Evolutionary conservation across 805 yeast species (phyloP), one percentile per base, ranked within the genome.

Genomic region (Yueomyces sp.): DNA sequence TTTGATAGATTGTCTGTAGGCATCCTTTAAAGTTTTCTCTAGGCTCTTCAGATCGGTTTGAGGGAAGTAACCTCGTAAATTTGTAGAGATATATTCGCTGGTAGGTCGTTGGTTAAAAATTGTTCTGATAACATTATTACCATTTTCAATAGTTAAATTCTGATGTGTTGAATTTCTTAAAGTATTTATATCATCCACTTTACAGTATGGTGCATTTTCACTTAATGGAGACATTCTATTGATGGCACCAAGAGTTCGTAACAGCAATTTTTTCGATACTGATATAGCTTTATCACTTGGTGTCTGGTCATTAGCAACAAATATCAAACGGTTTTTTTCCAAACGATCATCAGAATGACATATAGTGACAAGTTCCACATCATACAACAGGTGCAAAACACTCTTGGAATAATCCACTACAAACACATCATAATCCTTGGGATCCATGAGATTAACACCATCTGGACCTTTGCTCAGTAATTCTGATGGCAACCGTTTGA

Each of bases 31-130:
- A 2, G 95, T 88, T 45, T 81, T 79, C 47, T 82, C 82, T 48
- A 92, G 70, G 45, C 81, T 81, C 39, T 73, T 69, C 42, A 77
- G 74, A 28, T 76, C 79, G 0, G 94, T 79, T 37, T 79, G 81
- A 0, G 98, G 98, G 69, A 92, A 92, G 60, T 85, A 90, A 49
- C 88, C 95, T 2, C 87, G 81, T 49, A 90, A 66, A 55, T 90
- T 86, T 2, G 88, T 79, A 2, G 96, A 85, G 47, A 90, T 92
- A 52, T 88, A 73, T 56, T 86, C 94, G 47, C 92, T 80, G 1
- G 97, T 88, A 5, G 98, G 98, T 55, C 98, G 71, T 60, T 85
- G 95, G 28, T 94, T 94, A 60, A 81, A 80, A 46, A 84, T 58
- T 40, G 64, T 59, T 44, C 70, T 60, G 2, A 63, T 53, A 37